A percentile compares a stretch with the other conserved stretches of the same genome.
Conservation (phyloP, 257 asterid species). For the Schizonepeta tenuifolia region DNA sequence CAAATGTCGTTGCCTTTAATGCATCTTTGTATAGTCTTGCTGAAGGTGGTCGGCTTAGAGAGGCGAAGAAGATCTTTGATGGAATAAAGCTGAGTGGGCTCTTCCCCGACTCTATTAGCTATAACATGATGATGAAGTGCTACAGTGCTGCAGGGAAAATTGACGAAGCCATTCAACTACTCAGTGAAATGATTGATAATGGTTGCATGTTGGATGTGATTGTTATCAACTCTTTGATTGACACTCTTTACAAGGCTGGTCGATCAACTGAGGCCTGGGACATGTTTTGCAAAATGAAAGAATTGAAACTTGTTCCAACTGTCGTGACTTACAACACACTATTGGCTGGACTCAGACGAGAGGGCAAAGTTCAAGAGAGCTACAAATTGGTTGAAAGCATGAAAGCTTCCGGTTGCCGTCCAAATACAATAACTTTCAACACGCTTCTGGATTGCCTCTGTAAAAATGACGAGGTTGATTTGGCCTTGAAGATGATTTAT, state of each 20-base stretch:
- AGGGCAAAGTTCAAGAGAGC: conserved; percentile 75
- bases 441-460: conserved; percentile 86
- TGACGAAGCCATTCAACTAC: conserved; percentile 74
- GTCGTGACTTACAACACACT: conserved; percentile 94
- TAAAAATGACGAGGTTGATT: conserved; percentile 73
- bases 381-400: conserved; percentile 68
- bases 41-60: conserved; percentile 71
- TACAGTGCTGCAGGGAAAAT: conserved; percentile 70
- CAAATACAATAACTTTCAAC: conserved; percentile 82
- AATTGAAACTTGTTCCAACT: conserved; percentile 69
- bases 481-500: conserved; percentile 67
- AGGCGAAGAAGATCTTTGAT: conserved; percentile 71
- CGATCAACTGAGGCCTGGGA: conserved; percentile 85
- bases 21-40: conserved; percentile 82
- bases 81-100: conserved; percentile 76
- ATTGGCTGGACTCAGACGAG: conserved; percentile 84
- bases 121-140: conserved; percentile 96
- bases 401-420: conserved; percentile 65
- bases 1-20: conserved; percentile 79
- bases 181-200: conserved; percentile 66
- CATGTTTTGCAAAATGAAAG: conserved; percentile 72
- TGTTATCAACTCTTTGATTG: conserved; percentile 78
- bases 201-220: conserved; percentile 78
- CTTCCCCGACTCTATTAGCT: conserved; percentile 79
- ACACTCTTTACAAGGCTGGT: conserved; percentile 79